A percentile compares a stretch with the other conserved stretches of the same genome.
phyloP scores from a whole-genome alignment of 257 asterid genomes.

The Lycium barbarum region DNA sequence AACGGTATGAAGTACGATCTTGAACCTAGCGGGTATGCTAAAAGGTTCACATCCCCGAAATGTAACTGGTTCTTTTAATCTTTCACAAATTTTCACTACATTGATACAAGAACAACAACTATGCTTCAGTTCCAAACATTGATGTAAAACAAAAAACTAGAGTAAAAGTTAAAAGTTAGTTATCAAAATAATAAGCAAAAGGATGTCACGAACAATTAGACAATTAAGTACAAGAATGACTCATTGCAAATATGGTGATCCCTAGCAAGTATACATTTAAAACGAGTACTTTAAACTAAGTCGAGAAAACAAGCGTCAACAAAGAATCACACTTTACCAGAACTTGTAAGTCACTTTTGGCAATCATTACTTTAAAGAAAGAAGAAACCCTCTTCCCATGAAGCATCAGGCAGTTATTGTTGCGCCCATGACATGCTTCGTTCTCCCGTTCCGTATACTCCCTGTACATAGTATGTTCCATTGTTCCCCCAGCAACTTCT shows the following conservation, averaged over 20 bases:
- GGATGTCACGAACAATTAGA: background rate
- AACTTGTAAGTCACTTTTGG: slow-evolving; percentile 20
- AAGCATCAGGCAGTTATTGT: slow-evolving; percentile 23
- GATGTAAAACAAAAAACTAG: background rate
- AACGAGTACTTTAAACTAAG: background rate
- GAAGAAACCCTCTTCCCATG: slow-evolving; percentile 33
- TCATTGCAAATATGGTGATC: slow-evolving; percentile 11
- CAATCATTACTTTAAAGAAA: slow-evolving; percentile 47
- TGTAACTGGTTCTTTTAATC: slow-evolving; percentile 1
- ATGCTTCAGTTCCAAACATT: too few relatives aligned
- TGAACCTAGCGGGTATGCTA: background rate
- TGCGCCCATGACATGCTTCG: slow-evolving; percentile 33
- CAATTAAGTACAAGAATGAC: background rate
- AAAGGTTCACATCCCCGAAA: slow-evolving; percentile 4
- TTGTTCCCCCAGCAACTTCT: background rate
- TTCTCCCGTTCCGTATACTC: background rate
- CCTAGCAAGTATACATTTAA: background rate
- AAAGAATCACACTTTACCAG: slow-evolving; percentile 36
- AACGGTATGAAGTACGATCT: background rate
- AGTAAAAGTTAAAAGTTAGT: background rate
- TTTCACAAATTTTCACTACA: slow-evolving; percentile 11
- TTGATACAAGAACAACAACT: background rate
- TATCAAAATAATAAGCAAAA: slow-evolving; percentile 18
- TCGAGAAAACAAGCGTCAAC: background rate
- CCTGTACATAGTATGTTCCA: background rate